Base-by-base conservation (phyloP, 1,284 basidiomycete species). In the Sporisorium scitamineum region DNA sequence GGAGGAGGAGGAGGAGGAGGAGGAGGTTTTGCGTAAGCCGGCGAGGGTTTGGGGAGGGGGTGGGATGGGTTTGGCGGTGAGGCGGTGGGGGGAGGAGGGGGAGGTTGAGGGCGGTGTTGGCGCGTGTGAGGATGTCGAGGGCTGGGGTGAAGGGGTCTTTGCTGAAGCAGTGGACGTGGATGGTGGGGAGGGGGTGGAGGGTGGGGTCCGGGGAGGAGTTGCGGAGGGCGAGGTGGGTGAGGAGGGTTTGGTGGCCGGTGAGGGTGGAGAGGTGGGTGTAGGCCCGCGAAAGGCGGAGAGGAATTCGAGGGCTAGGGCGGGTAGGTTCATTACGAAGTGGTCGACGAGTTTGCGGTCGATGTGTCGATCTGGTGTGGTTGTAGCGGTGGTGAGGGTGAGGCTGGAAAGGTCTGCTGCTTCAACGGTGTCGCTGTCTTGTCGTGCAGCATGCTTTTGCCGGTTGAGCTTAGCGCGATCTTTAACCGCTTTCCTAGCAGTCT, bases 271-370 rank as follows among this genome's bases (percentile, higher is more conserved):
- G 87, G 39, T 83, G 83, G 41, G 86, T 86, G 83, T 92, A 88
- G 72, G 92, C 87, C 94, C 94, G 1, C 89, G 89, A 87, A 93
- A 98, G 0, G 93, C 93, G 81, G 93, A 92, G 61, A 99, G 88
- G 86, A 99, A 98, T 55, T 90, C 89, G 65, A 98, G 90, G 0
- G 96, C 95, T 27, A 91, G 92, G 67, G 94, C 94, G 3, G 97
- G 97, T 24, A 99, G 88, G 86, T 99, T 99, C 94, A 99, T 97
- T 22, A 98, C 91, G 82, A 94, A 97, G 85, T 97, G 96, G 24
- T 91, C 88, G 11, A 83, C 57, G 5, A 85, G 47, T 32, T 64
- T 58, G 3, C 76, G 61, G 4, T 22, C n/a, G 5, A 26, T 37
- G 24, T 47, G 54, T 6, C 73, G 52, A 11, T 58, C 56, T 2